Percentiles rank a stretch among this genome's conserved stretches.
These are phyloP conservation scores for Diaporthe caulivora DNA, from an alignment of 2,329 filamentous ascomycete genomes.

Conservation along the genomic window DNA sequence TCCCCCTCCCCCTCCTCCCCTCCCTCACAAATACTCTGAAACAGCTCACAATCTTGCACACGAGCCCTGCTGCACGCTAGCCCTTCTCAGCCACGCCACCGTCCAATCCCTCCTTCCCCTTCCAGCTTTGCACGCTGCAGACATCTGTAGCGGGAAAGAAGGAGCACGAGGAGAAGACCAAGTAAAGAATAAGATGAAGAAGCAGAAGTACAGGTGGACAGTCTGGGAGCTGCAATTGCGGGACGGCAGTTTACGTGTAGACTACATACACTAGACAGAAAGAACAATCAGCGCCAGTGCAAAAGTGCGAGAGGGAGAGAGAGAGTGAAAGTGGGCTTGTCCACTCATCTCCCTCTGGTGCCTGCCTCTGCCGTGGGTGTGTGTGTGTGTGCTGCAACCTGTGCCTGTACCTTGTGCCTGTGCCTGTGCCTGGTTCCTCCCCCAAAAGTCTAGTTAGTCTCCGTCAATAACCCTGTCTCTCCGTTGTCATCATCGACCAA, in stretches of 20 bases:
- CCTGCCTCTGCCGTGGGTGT: neutral
- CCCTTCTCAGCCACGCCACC: constrained; percentile 33
- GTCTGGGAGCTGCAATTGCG: neutral
- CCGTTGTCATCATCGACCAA: constrained; percentile 2
- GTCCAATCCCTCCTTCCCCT: constrained; percentile 30
- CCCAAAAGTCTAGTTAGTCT: neutral
- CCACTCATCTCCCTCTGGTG: constrained; percentile 31
- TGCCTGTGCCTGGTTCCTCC: constrained; percentile 15
- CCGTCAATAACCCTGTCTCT: constrained; percentile 29
- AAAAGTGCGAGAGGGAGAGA: neutral
- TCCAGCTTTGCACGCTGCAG: constrained; percentile 12
- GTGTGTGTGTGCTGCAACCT: no score
- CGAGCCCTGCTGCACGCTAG: constrained; percentile 32
- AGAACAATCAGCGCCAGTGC: no score
- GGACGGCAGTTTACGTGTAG: no score
- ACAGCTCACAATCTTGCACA: constrained; percentile 35
- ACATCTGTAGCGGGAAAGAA: constrained; percentile 6
- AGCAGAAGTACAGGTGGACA: no score
- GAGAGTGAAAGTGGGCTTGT: constrained; percentile 25
- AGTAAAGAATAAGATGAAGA: no score
- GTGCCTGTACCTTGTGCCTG: neutral
- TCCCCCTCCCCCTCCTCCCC: constrained; percentile 7
- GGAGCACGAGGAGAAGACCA: constrained; percentile 10
- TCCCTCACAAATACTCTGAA: constrained; percentile 26
- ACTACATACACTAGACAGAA: no score